phyloP scores from a whole-genome alignment of 1,139 yeast species.

The Kodamaea ohmeri region DNA sequence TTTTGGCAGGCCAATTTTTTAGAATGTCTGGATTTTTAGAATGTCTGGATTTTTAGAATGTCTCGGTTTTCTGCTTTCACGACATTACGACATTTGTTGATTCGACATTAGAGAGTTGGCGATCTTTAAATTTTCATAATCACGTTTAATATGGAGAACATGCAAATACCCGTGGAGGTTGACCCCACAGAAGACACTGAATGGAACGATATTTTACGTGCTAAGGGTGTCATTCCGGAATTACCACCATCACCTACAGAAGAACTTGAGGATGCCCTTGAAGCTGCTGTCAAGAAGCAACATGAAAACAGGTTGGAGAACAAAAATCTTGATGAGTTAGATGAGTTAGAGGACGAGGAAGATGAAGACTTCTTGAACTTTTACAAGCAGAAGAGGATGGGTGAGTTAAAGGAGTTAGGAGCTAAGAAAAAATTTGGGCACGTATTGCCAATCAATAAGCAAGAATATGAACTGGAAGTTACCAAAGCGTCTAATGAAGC shows the following conservation, averaged over 20 bases:
- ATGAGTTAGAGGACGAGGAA: slow-evolving; percentile 75
- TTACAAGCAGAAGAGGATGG: slow-evolving; percentile 74
- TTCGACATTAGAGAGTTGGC: background rate
- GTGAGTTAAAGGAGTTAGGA: slow-evolving; percentile 62
- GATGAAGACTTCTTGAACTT: slow-evolving; percentile 71
- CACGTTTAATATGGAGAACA: slow-evolving; percentile 24
- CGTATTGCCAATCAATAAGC: slow-evolving; percentile 74
- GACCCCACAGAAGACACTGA: slow-evolving; percentile 96
- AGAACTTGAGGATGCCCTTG: slow-evolving; percentile 81
- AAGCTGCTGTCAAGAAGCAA: slow-evolving; percentile 74
- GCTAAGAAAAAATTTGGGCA: slow-evolving; percentile 69
- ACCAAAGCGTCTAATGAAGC: slow-evolving; percentile 66
- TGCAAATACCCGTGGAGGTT: slow-evolving; percentile 74
- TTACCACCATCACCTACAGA: slow-evolving; percentile 87
- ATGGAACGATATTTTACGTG: slow-evolving; percentile 93
- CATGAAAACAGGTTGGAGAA: slow-evolving; percentile 74
- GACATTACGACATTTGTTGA: slow-evolving; percentile 1
- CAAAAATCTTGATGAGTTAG: slow-evolving; percentile 74
- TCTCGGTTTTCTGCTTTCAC: no score
- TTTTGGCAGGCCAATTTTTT: no score
- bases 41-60: no score
- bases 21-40: no score
- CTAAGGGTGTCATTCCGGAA: slow-evolving; percentile 89
- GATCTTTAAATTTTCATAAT: background rate
- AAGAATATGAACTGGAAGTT: slow-evolving; percentile 82